Evolutionary conservation across 148 eudicot genomes (phyloP).

Genomic region (Cornus controversa): DNA sequence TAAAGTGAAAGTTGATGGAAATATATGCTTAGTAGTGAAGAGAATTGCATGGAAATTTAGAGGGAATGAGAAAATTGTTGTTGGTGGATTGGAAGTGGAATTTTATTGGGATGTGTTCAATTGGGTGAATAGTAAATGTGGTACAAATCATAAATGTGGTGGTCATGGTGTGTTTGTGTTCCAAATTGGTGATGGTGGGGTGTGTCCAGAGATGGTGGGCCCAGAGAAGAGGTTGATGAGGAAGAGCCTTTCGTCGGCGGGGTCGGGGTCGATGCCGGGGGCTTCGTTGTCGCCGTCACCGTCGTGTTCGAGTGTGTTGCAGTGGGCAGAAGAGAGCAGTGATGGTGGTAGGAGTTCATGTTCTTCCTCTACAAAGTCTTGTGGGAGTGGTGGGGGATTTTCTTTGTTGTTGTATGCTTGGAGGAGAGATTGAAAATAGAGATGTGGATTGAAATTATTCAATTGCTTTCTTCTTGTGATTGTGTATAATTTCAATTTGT

Average conservation of each 20-base stretch:
- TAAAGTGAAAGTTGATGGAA: slow-evolving; percentile 49
- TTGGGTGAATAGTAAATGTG: slow-evolving; percentile 39
- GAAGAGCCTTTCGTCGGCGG: slow-evolving; percentile 36
- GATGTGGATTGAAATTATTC: background rate
- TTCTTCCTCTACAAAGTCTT: slow-evolving; percentile 52
- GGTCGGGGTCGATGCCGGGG: background rate
- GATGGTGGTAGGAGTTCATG: slow-evolving; percentile 60
- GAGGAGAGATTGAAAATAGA: slow-evolving; percentile 35
- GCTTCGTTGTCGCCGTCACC: slow-evolving; percentile 38
- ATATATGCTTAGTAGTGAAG: slow-evolving; percentile 38
- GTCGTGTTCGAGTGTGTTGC: slow-evolving; percentile 60
- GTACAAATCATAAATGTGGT: background rate
- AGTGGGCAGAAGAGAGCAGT: slow-evolving; percentile 75
- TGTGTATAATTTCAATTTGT: background rate
- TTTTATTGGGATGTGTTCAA: slow-evolving; percentile 69
- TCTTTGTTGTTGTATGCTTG: slow-evolving; percentile 69
- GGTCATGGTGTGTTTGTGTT: slow-evolving; percentile 57
- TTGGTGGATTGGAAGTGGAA: slow-evolving; percentile 45
- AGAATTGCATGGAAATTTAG: slow-evolving; percentile 64
- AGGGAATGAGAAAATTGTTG: slow-evolving; percentile 51
- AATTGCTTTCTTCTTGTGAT: too few species aligned
- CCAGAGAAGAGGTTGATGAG: slow-evolving; percentile 57
- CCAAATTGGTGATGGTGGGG: slow-evolving; percentile 55
- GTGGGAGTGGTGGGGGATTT: slow-evolving; percentile 45
- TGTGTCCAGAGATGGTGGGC: slow-evolving; percentile 65